Base-by-base conservation (phyloP, 148 eudicot genomes). In the Suaeda aralocaspica region DNA sequence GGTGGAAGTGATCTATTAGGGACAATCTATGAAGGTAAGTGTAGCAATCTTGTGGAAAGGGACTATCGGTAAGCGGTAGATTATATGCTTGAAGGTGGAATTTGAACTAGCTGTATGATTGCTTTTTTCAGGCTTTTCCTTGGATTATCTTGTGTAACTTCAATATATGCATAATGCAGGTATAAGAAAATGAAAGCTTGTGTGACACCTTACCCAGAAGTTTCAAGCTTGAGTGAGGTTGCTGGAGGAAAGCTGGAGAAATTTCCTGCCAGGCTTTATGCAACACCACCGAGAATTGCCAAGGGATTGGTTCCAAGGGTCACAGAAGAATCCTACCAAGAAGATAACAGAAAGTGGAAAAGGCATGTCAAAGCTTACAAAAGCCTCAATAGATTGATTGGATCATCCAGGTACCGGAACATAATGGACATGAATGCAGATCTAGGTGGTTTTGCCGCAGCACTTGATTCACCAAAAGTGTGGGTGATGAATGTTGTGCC, bases 401-500 rank as follows among this genome's bases (percentile, higher is more conserved):
- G 85, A 68, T 51, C 88, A 22, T 60, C 85, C 56, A 76, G 88
- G 68, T 90, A 82, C 66, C 84, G 86, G 45, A 90, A 90, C 78
- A 90, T 86, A 36, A 90, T 90, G 96, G 96, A 90, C 78, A 90
- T 90, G 92, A 87, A 85, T 60, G 90, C 92, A 0, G 96, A 83
- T 67, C 82, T 90, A 12, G 96, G 96, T 46, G 83, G 96, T 48
- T 90, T 90, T 76, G 92, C 90, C 24, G 92, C 96, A 9, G 92
- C 92, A 53, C 78, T 90, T 50, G 84, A 82, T 44, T 86, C 92
- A n/a, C 80, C 82, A 26, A 90, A 89, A 71, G 24, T 72, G 58
- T 89, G 96, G 96, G 92, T 87, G 50, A 87, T 89, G 96, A 89
- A 89, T 68, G 96, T 81, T 49, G 85, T 89, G 49, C 96, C 96